These are phyloP conservation scores for Arthrobotrys pseudoclavata DNA, from an alignment of 2,329 filamentous ascomycete genomes.

Conservation along the genomic window DNA sequence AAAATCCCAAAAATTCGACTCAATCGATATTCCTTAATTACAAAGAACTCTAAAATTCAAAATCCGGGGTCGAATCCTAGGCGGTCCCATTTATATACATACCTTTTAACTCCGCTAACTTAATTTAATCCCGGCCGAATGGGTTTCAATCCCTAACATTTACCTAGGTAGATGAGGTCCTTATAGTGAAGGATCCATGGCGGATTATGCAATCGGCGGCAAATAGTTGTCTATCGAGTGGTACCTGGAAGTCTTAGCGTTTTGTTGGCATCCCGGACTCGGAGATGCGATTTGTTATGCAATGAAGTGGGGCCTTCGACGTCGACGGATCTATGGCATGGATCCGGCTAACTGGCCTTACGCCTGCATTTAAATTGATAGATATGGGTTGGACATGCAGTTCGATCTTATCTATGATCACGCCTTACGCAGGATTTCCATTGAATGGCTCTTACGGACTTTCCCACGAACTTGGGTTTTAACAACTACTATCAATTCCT, in stretches of 20 bases:
- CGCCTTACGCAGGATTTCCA: neutral
- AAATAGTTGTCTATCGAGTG: slow-evolving; percentile 8
- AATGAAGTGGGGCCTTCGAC: slow-evolving; percentile 15
- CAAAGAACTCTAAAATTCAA: neutral
- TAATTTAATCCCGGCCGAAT: slow-evolving; percentile 2
- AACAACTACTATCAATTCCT: no score
- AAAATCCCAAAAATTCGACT: neutral
- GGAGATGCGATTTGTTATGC: slow-evolving; percentile 18
- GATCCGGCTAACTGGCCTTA: neutral
- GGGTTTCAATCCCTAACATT: neutral
- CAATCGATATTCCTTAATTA: neutral
- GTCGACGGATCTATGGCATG: neutral
- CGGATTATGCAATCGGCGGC: slow-evolving; percentile 30
- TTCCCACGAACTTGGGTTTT: no score
- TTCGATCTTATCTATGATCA: neutral
- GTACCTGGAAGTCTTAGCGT: slow-evolving; percentile 27
- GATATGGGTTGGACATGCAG: neutral
- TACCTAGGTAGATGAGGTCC: neutral
- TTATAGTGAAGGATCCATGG: slow-evolving; percentile 30
- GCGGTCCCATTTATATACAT: slow-evolving; percentile 3
- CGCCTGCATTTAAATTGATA: neutral
- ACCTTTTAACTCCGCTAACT: neutral
- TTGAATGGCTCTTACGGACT: no score
- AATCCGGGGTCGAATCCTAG: neutral
- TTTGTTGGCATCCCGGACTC: slow-evolving; percentile 15